Evolutionary conservation across 2,329 filamentous ascomycete species (phyloP).

Genomic region (Metarhizium album): DNA sequence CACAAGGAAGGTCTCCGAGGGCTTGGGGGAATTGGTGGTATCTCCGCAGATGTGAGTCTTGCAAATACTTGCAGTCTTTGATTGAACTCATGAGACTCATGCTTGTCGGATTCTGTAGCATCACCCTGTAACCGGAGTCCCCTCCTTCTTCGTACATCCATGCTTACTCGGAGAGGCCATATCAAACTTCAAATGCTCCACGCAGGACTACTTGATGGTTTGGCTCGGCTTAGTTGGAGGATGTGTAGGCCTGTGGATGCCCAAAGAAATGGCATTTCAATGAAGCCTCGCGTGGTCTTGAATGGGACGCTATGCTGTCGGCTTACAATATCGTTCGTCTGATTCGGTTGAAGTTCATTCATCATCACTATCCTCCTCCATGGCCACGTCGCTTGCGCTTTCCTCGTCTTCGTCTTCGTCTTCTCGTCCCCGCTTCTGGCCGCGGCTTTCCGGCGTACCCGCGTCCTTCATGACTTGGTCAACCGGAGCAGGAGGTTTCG

Average conservation of each 20-base stretch:
- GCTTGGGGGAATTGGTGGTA: slow-evolving; percentile 57
- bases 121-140: slow-evolving; percentile 69
- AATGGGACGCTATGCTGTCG: neutral
- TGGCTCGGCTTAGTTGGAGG: slow-evolving; percentile 86
- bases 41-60: slow-evolving; percentile 63
- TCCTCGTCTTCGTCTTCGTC: slow-evolving; percentile 58
- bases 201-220: slow-evolving; percentile 65
- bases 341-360: slow-evolving; percentile 33
- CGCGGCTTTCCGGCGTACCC: slow-evolving; percentile 43
- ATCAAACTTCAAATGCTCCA: slow-evolving; percentile 48
- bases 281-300: slow-evolving; percentile 12
- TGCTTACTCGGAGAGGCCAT: slow-evolving; percentile 81
- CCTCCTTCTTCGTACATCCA: slow-evolving; percentile 85
- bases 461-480: slow-evolving; percentile 41
- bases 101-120: slow-evolving; percentile 41
- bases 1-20: slow-evolving; percentile 50
- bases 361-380: slow-evolving; percentile 64
- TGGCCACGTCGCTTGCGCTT: slow-evolving; percentile 57
- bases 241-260: slow-evolving; percentile 68
- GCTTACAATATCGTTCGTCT: neutral
- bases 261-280: slow-evolving; percentile 51
- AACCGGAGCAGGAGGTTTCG: slow-evolving; percentile 36
- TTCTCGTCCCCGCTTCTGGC: slow-evolving; percentile 61
- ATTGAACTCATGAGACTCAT: slow-evolving; percentile 21
- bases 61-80: slow-evolving; percentile 9